Percentiles rank a stretch among this genome's conserved stretches.
phyloP scores from a whole-genome alignment of 2,329 filamentous ascomycete genomes.

The Sporothrix inflata region DNA sequence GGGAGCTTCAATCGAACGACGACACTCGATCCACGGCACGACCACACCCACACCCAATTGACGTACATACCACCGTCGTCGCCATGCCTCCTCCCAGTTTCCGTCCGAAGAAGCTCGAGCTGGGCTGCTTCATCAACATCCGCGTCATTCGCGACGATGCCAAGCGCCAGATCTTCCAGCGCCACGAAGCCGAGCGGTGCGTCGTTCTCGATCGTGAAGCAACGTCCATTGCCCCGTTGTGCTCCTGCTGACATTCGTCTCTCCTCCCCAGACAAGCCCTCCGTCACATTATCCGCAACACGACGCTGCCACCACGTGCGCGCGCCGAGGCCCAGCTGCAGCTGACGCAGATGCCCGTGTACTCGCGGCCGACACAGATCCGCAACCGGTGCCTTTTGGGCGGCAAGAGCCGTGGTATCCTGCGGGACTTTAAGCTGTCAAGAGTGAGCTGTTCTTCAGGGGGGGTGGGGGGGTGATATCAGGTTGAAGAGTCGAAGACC shows the following conservation, averaged over 20 bases:
- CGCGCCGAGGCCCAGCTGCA: constrained; percentile 93
- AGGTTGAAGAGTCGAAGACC: neutral
- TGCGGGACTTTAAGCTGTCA: constrained; percentile 89
- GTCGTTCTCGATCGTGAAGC: constrained; percentile 24
- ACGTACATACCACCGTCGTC: neutral
- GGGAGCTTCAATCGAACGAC: neutral
- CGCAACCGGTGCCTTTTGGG: constrained; percentile 90
- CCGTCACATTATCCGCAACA: constrained; percentile 92
- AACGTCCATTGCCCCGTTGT: neutral
- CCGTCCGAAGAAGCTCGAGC: constrained; percentile 84
- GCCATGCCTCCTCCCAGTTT: constrained; percentile 66
- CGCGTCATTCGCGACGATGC: constrained; percentile 91
- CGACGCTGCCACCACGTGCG: constrained; percentile 75
- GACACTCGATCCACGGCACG: neutral
- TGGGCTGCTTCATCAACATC: constrained; percentile 85
- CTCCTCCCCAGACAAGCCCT: constrained; percentile 75
- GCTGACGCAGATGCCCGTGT: constrained; percentile 92
- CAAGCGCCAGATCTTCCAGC: constrained; percentile 89
- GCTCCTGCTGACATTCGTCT: neutral
- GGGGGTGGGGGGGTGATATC: neutral
- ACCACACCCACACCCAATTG: neutral
- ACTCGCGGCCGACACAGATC: constrained; percentile 91
- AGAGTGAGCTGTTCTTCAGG: constrained; percentile 57
- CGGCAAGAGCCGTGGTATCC: constrained; percentile 86
- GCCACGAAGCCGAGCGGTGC: constrained; percentile 86